A percentile compares a stretch with the other conserved stretches of the same genome.
Conservation (phyloP, 169 alveolate species). For the Plasmodium fragile region DNA sequence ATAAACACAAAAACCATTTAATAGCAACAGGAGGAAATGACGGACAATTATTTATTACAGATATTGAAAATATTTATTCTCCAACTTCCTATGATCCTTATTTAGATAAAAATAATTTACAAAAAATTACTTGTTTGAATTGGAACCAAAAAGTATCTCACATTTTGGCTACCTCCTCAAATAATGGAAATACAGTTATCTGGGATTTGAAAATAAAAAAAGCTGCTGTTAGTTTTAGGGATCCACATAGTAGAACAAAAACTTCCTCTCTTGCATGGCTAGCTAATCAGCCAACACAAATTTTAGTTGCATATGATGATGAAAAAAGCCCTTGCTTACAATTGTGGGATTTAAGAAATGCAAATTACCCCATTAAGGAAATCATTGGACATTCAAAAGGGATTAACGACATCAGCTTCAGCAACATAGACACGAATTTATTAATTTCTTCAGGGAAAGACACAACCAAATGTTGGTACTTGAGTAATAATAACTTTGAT, state of each 20-base stretch:
- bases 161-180: constrained; percentile 89
- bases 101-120: constrained; percentile 79
- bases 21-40: constrained; percentile 84
- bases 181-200: constrained; percentile 85
- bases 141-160: constrained; percentile 89
- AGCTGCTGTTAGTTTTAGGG: constrained; percentile 89
- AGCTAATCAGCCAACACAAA: constrained; percentile 89
- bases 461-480: constrained; percentile 87
- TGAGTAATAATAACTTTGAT: constrained; percentile 76
- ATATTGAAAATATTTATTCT: constrained; percentile 72
- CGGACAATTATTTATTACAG: constrained; percentile 80
- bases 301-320: constrained; percentile 88
- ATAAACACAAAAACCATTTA: constrained; percentile 75
- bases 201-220: constrained; percentile 90
- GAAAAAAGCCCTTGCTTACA: constrained; percentile 89
- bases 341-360: constrained; percentile 90
- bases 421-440: constrained; percentile 85
- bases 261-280: constrained; percentile 89
- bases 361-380: constrained; percentile 88
- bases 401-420: constrained; percentile 83
- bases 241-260: constrained; percentile 87
- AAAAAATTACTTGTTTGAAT: constrained; percentile 78
- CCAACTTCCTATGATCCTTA: constrained; percentile 76
- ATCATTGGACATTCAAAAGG: constrained; percentile 87
- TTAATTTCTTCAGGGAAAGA: constrained; percentile 88